A percentile compares a stretch with the other conserved stretches of the same genome.
phyloP scores from a whole-genome alignment of 306 rosid species.

The Citrullus mucosospermus region DNA sequence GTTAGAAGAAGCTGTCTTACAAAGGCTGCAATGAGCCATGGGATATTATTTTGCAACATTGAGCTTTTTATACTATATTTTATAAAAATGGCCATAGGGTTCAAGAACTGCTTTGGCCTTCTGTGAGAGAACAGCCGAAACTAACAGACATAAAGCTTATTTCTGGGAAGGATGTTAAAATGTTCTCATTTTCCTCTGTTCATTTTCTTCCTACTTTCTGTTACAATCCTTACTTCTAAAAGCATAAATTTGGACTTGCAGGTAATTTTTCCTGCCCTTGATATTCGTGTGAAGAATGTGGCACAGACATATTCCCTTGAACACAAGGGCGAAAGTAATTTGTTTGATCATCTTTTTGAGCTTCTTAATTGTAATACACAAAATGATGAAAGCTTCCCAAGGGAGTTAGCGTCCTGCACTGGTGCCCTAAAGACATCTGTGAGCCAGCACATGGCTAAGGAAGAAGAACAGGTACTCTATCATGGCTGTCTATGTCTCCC shows the following conservation, averaged over 20 bases:
- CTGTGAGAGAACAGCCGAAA: not conserved
- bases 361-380: constrained; percentile 49
- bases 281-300: constrained; percentile 97
- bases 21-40: not conserved
- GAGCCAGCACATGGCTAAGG: constrained; percentile 99
- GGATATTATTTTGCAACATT: not conserved
- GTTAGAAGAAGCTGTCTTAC: not conserved
- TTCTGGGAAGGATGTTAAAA: not conserved
- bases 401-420: constrained; percentile 92
- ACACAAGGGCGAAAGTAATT: constrained; percentile 90
- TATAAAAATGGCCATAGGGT: not conserved
- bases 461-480: constrained; percentile 84
- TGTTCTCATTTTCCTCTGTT: not conserved
- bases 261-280: constrained; percentile 98
- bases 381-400: constrained; percentile 62
- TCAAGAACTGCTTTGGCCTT: not conserved
- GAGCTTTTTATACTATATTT: not conserved
- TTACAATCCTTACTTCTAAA: constrained; percentile 13
- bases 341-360: constrained; percentile 76
- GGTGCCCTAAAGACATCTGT: constrained; percentile 84
- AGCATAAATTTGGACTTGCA: constrained; percentile 25
- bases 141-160: not conserved
- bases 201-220: constrained; percentile 12
- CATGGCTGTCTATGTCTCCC: not conserved
- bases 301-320: constrained; percentile 96